Evolutionary conservation across 306 rosid species (phyloP).

Genomic region (Mimosa bimucronata): DNA sequence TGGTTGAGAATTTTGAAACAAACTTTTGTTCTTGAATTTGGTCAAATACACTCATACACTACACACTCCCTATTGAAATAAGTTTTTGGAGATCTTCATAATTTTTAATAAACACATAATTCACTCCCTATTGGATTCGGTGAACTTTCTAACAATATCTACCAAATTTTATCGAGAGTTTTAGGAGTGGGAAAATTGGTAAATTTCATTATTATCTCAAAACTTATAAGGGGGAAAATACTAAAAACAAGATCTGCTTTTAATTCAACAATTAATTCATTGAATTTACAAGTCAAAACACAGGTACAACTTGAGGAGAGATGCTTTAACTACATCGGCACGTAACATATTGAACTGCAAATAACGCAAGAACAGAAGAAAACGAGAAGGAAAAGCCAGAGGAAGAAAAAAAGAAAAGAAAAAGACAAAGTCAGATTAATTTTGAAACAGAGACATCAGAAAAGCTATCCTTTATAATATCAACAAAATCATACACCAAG

Average conservation of each 20-base stretch:
- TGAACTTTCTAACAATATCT: not conserved
- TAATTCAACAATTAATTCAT: not conserved
- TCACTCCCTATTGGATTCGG: not conserved
- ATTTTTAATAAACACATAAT: not conserved
- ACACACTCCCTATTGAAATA: too few species aligned
- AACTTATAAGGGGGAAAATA: too few species aligned
- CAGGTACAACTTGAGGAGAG: not conserved
- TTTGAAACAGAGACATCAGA: not conserved
- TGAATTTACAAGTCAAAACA: not conserved
- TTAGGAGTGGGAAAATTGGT: not conserved
- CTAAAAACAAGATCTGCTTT: not conserved
- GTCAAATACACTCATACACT: not conserved
- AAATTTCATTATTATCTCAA: too few species aligned
- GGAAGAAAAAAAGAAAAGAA: too few species aligned
- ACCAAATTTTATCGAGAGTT: not conserved
- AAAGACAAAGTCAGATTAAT: not conserved
- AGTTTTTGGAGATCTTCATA: not conserved
- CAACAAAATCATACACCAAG: slow-evolving; percentile 29
- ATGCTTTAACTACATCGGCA: not conserved
- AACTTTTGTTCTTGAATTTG: not conserved
- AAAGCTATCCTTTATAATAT: slow-evolving; percentile 25
- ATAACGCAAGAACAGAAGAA: not conserved
- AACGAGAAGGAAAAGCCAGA: not conserved
- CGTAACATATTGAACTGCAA: not conserved
- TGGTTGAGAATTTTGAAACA: not conserved